Evolutionary conservation across 345 rosid species (phyloP).

Genomic region (Mallotus nudiflorus): DNA sequence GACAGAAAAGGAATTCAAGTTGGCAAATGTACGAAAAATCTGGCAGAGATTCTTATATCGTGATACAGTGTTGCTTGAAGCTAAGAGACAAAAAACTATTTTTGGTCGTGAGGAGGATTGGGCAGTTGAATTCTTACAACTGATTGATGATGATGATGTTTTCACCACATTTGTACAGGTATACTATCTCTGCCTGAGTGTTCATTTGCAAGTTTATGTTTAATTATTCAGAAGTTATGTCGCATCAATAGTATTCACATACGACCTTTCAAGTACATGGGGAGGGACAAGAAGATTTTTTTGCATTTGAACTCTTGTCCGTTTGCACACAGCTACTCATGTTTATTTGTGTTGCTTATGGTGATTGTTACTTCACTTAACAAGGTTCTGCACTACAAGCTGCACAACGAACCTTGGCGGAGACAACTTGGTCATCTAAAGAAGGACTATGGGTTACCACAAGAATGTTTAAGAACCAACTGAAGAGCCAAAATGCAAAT

Average conservation of each 20-base stretch:
- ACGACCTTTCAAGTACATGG: not conserved
- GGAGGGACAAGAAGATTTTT: not conserved
- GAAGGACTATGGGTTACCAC: conserved; percentile 70
- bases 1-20: conserved; percentile 67
- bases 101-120: conserved; percentile 57
- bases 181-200: conserved; percentile 11
- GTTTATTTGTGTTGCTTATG: not conserved
- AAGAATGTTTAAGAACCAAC: conserved; percentile 51
- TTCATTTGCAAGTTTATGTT: conserved; percentile 4
- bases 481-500: not conserved
- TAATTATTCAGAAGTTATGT: not conserved
- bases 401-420: conserved; percentile 94
- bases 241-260: too few species aligned
- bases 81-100: conserved; percentile 63
- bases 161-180: conserved; percentile 84
- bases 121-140: conserved; percentile 60
- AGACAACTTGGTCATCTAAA: conserved; percentile 35
- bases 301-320: not conserved
- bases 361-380: conserved; percentile 2
- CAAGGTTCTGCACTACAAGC: conserved; percentile 71
- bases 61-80: conserved; percentile 81
- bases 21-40: conserved; percentile 67
- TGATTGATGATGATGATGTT: conserved; percentile 77
- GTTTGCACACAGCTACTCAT: not conserved
- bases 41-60: conserved; percentile 91